Evolutionary conservation across 164 flowering plant genomes (phyloP).

Genomic region (Vitis labrusca): DNA sequence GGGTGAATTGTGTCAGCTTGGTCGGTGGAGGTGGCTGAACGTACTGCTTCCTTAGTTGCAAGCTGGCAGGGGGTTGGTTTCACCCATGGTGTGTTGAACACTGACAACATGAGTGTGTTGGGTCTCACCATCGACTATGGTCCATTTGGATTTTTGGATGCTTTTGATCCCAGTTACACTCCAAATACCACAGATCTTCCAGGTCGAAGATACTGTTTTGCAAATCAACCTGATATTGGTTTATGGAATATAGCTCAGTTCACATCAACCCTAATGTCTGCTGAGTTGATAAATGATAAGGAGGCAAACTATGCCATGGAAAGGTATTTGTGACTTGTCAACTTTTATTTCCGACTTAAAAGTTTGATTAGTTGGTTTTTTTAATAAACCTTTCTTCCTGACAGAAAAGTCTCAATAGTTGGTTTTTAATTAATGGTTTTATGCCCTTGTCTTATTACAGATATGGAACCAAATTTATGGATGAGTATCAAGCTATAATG

Average conservation of each 20-base stretch:
- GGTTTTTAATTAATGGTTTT: background rate
- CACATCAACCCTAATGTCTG: conserved; percentile 67
- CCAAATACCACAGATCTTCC: conserved; percentile 99
- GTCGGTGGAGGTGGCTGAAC: conserved; percentile 94
- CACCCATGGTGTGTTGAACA: conserved; percentile 96
- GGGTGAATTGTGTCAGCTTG: conserved; percentile 62
- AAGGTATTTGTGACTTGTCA: conserved; percentile 50
- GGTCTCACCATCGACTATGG: conserved; percentile 99
- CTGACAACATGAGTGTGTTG: conserved; percentile 95
- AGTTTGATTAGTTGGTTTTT: background rate
- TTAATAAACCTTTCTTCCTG: background rate
- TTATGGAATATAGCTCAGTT: conserved; percentile 97
- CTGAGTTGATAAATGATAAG: conserved; percentile 69
- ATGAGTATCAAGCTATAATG: conserved; percentile 94
- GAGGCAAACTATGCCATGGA: conserved; percentile 98
- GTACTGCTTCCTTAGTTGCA: conserved; percentile 91
- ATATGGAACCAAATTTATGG: conserved; percentile 96
- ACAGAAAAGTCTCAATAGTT: background rate
- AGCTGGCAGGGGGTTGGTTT: conserved; percentile 99
- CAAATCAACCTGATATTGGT: conserved; percentile 97
- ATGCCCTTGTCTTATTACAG: conserved; percentile 40
- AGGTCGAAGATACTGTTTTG: conserved; percentile 97
- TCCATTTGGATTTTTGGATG: conserved; percentile 97
- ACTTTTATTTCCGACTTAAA: background rate
- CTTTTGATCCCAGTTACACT: conserved; percentile 96